Conservation (phyloP, 352 stramenopile species). For the Globisporangium sylvaticum region DNA sequence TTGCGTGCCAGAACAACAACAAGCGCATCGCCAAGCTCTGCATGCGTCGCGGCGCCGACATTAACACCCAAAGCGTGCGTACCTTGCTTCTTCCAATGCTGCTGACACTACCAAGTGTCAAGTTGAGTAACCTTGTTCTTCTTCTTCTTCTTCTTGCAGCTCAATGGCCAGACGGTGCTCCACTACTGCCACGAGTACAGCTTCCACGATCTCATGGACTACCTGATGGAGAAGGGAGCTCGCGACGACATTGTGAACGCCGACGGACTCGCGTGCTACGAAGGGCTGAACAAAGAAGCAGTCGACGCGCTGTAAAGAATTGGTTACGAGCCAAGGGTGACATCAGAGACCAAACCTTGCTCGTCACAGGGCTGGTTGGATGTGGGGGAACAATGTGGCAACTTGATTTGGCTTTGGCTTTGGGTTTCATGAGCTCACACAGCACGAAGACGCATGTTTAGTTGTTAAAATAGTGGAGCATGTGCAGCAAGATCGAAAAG, state of each 20-base stretch:
- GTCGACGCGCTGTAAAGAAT: constrained; percentile 60
- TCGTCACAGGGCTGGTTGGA: neutral
- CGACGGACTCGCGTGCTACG: constrained; percentile 94
- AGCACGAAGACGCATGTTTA: constrained; percentile 21
- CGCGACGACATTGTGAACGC: constrained; percentile 89
- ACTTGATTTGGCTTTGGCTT: neutral
- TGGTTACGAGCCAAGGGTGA: neutral
- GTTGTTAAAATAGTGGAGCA: constrained; percentile 81
- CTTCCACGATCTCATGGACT: constrained; percentile 92
- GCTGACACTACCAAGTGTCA: neutral
- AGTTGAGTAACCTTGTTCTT: neutral
- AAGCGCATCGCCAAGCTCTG: constrained; percentile 94
- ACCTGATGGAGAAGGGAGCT: constrained; percentile 93
- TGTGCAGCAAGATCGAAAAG: constrained; percentile 66
- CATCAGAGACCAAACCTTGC: neutral
- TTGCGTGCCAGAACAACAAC: constrained; percentile 95
- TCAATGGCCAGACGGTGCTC: constrained; percentile 90
- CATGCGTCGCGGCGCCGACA: constrained; percentile 87
- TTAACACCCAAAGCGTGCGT: constrained; percentile 91
- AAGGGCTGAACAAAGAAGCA: constrained; percentile 87
- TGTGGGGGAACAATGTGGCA: neutral
- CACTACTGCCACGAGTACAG: constrained; percentile 94
- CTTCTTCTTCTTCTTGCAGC: constrained; percentile 21
- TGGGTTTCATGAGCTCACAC: neutral
- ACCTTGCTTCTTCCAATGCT: neutral